These are phyloP conservation scores for Hura crepitans DNA, from an alignment of 441 rosid genomes.

Conservation along the genomic window DNA sequence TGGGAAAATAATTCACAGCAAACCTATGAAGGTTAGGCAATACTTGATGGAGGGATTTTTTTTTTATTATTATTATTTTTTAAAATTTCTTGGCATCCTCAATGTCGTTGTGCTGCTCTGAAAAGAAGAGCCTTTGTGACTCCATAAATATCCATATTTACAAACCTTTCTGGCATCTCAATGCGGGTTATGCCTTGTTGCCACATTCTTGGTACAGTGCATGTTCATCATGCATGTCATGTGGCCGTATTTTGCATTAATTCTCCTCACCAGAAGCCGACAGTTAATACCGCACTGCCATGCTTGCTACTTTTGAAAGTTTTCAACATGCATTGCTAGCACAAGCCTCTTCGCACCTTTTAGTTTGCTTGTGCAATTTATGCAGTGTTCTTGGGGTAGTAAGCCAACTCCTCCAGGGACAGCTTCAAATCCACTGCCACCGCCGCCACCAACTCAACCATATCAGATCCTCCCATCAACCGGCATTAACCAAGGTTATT, in stretches of 20 bases:
- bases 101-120: background rate
- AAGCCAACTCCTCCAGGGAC: constrained; percentile 82
- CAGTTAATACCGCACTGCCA: background rate
- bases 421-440: constrained; percentile 77
- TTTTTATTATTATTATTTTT: constrained; percentile 13
- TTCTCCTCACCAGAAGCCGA: background rate
- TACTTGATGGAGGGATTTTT: background rate
- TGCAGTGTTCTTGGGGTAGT: constrained; percentile 84
- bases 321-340: background rate
- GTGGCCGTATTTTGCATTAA: background rate
- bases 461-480: constrained; percentile 28
- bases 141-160: background rate
- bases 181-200: background rate
- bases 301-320: background rate
- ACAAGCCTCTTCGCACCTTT: background rate
- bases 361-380: background rate
- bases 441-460: constrained; percentile 64
- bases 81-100: background rate
- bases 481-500: constrained; percentile 39
- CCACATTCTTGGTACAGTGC: background rate
- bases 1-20: constrained; percentile 58
- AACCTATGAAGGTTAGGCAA: constrained; percentile 66
- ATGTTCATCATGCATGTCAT: background rate
- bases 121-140: background rate
- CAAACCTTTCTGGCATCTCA: background rate